Evolutionary conservation across 2,329 filamentous ascomycete genomes (phyloP).

Genomic region (Mariannaea sp.): DNA sequence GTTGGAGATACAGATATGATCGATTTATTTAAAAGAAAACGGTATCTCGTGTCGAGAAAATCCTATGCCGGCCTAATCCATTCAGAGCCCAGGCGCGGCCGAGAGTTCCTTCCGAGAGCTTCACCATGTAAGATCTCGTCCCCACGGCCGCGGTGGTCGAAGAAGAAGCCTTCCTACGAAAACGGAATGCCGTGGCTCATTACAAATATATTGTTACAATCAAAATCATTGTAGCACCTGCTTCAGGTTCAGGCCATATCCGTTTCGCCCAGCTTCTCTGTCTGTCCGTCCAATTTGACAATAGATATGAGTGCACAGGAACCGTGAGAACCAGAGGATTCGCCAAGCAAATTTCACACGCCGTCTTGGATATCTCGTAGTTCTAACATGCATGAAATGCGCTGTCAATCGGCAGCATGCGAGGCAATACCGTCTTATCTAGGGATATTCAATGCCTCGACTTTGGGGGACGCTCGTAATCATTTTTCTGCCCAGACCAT

Average conservation of each 20-base stretch:
- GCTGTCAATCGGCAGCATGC: neutral
- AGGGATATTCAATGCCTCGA: too few species aligned
- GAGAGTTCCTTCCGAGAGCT: slow-evolving; percentile 2
- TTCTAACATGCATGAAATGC: too few species aligned
- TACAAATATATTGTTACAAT: neutral
- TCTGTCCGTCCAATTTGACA: neutral
- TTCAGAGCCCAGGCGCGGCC: slow-evolving; percentile 2
- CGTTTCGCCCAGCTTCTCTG: neutral
- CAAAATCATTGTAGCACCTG: neutral
- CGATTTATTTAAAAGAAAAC: neutral
- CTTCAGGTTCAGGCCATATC: slow-evolving; percentile 18
- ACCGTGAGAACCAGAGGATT: neutral
- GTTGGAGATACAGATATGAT: too few species aligned
- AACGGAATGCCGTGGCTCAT: slow-evolving; percentile 7
- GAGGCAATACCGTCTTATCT: too few species aligned
- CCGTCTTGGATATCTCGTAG: neutral
- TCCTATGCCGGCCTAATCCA: neutral
- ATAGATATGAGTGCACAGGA: neutral
- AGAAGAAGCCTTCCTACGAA: slow-evolving; percentile 21
- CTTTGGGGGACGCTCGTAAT: too few species aligned
- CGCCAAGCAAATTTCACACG: neutral
- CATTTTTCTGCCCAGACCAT: too few species aligned
- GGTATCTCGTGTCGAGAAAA: slow-evolving; percentile 8
- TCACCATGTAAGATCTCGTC: slow-evolving; percentile 14
- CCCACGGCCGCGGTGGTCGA: slow-evolving; percentile 17